phyloP scores from a whole-genome alignment of 2,329 filamentous ascomycete genomes.

The Aureobasidium mangrovei region DNA sequence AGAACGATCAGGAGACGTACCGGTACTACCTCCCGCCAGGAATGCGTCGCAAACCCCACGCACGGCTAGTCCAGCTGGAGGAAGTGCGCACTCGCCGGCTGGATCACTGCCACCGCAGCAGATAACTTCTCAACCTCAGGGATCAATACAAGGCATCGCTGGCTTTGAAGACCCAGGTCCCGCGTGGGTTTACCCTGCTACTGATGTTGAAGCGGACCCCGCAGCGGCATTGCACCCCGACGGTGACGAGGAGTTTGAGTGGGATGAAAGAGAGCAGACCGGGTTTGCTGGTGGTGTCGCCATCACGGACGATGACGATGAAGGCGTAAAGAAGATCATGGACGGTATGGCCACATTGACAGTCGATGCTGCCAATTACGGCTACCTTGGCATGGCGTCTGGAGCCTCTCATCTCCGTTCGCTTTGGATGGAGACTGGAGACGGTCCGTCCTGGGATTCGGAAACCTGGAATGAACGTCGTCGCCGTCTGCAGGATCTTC shows the following conservation, averaged over 20 bases:
- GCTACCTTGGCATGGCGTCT: conserved; percentile 34
- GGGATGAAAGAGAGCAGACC: conserved; percentile 13
- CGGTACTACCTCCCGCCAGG: background rate
- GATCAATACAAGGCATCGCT: background rate
- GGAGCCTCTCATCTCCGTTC: conserved; percentile 11
- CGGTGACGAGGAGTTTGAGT: conserved; percentile 10
- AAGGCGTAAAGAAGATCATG: conserved; percentile 12
- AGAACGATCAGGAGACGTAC: conserved; percentile 8
- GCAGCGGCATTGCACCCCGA: background rate
- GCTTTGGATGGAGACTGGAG: conserved; percentile 12
- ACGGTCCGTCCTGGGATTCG: conserved; percentile 3
- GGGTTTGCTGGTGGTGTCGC: background rate
- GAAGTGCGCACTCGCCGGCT: background rate
- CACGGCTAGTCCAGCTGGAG: background rate
- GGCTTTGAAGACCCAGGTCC: background rate
- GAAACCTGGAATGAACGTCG: background rate
- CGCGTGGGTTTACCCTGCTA: background rate
- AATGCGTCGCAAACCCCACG: background rate
- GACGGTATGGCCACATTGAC: conserved; percentile 29
- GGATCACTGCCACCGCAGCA: background rate
- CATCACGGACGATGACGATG: background rate
- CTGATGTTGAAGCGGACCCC: conserved; percentile 1
- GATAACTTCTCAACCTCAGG: background rate
- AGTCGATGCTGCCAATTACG: conserved; percentile 29
- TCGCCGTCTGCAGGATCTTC: conserved; percentile 1